Evolutionary conservation across 306 rosid species (phyloP), one percentile per base, ranked within the genome.

Genomic region (Luffa aegyptiaca): DNA sequence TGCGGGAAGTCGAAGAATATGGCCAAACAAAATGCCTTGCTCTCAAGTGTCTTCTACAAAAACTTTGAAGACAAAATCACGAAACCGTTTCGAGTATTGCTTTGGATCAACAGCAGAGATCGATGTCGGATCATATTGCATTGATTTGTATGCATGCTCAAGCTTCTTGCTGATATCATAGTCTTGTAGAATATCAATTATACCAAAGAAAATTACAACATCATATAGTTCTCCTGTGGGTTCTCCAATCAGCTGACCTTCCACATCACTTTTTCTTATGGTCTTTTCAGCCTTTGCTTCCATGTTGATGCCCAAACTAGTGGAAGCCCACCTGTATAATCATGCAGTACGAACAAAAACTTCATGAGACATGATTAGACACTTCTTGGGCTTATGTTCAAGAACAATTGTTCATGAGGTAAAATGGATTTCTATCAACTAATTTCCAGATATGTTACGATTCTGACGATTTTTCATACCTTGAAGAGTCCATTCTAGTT

Each of bases 61-160:
- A 87, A 92, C 82, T 90, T 86, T 90, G 91, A 83, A 92, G 86
- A 92, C 84, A 89, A 95, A 95, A 86, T 93, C 98, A 0, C 97
- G 97, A 85, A 95, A 95, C 7, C 98, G 92, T 84, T 75, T 92
- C 0, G 98, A 91, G 89, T 95, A 95, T 76, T 84, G 97, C 87
- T 92, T 95, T 12, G 98, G 98, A 91, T 95, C 98, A 65, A 95
- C 98, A 1, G 98, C 97, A 3, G 98, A 95, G 84, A 95, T 95
- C 66, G 93, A 85, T 2, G 97, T 90, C n/a, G 97, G 84, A 49
- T 95, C 98, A 41, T 86, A 91, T 61, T 95, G 98, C 83, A 95
- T 45, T 57, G 98, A 92, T 80, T 95, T 95, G 92, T 91, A 92
- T 2, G 97, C 98, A 83, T 95, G 98, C 86, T 95, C 98, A 45